These are phyloP conservation scores for Fermentozyma sake DNA, from an alignment of 1,139 yeast genomes.

Conservation along the genomic window DNA sequence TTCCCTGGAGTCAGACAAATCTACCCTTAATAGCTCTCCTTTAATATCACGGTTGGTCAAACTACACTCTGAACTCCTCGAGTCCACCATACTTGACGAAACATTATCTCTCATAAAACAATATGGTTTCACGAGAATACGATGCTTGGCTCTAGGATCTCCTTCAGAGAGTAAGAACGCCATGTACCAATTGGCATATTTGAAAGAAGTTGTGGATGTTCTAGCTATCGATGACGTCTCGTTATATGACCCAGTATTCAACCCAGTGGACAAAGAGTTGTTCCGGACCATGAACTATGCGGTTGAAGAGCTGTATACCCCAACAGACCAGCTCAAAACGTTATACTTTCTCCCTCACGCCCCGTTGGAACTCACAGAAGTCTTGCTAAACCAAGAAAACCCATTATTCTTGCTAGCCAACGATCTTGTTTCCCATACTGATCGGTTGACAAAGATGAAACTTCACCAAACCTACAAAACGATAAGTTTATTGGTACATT, in stretches of 20 bases:
- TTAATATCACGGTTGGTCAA: too few species aligned
- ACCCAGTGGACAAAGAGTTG: constrained; percentile 34
- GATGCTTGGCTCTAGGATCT: constrained; percentile 74
- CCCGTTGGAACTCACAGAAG: constrained; percentile 54
- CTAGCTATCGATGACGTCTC: constrained; percentile 31
- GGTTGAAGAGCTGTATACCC: constrained; percentile 20
- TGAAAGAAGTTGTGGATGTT: constrained; percentile 32
- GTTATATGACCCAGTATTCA: constrained; percentile 63
- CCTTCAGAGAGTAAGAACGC: constrained; percentile 57
- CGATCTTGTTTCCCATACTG: constrained; percentile 48
- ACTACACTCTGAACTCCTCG: too few species aligned
- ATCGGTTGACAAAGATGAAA: constrained; percentile 39
- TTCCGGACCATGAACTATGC: constrained; percentile 17
- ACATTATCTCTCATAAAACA: too few species aligned
- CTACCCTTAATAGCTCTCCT: too few species aligned
- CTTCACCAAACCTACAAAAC: constrained; percentile 37
- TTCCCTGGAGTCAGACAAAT: too few species aligned
- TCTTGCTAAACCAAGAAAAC: constrained; percentile 24
- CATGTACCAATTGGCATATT: constrained; percentile 58
- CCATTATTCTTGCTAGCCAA: constrained; percentile 46
- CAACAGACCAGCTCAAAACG: constrained; percentile 13
- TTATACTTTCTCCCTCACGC: constrained; percentile 73
- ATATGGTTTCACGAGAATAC: constrained; percentile 33
- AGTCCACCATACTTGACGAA: too few species aligned
- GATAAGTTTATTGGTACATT: constrained; percentile 37